Base-by-base conservation (phyloP, 306 rosid species). In the Vigna nakashimae region DNA sequence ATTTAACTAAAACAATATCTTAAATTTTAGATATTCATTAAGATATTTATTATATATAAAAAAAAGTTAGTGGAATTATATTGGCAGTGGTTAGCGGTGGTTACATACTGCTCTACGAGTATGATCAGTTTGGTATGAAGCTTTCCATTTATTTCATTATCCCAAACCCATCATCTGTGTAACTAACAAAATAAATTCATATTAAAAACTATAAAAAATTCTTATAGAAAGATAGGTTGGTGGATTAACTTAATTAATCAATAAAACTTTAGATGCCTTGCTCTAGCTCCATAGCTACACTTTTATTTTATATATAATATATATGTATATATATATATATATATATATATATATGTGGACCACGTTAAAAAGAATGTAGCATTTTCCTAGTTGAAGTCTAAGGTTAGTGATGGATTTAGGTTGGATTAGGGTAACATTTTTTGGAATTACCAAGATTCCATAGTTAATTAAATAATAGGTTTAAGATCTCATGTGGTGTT, bases 81-180 rank as follows among this genome's bases (percentile, higher is more conserved):
- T n/a, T 63, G n/a, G 15, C 15, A 45, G 50, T 45, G 50, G 50
- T 51, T 57, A 34, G 28, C 12, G 46, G 28, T 45, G 50, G 56
- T 76, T 67, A 38, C 53, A 56, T 71, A 46, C 13, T 45, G 63
- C 22, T 34, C 38, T 16, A 5, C 1, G 26, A 50, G 4, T 32
- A 17, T 18, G 12, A 26, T 26, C 28, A 18, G 60, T 57, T 82
- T 80, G 75, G 69, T 79, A 65, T 50, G 50, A 45, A 58, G 53
- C 65, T 75, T 76, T 69, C 6, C 38, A 18, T 79, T 69, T 62
- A 43, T 58, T 74, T 59, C 59, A 62, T 81, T 73, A 66, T 79
- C 86, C 83, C 40, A 79, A 82, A 13, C 48, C 62, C 20, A 5
- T 15, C 15, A 69, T 74, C 59, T 67, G 50, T 65, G 82, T 68